Evolutionary conservation across 1,284 basidiomycete genomes (phyloP), one percentile per base, ranked within the genome.

Genomic region (Cutaneotrichosporon curvatum): DNA sequence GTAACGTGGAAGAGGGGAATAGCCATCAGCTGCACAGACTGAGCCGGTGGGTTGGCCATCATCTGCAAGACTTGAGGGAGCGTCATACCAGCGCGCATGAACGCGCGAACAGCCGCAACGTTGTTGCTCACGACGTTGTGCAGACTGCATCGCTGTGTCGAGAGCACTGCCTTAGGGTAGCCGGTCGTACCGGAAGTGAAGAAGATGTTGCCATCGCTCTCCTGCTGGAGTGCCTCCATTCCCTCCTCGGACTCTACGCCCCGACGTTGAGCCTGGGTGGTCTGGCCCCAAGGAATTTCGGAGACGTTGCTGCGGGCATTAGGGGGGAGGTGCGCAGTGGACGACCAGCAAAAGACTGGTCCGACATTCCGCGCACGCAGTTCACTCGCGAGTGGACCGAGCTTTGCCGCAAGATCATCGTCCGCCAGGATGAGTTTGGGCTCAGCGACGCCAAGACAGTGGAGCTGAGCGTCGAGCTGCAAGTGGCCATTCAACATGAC

Each of bases 1-100:
- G 67, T 70, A 4, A 67, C 65, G 61, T 70, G 67, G 55, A 70
- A 70, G 2, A 68, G 55, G 4, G 65, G 67, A 35, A 70, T 60
- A 6, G 66, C 43, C 21, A 68, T 50, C 3, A 70, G 51, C 25
- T 28, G 25, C 25, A 28, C 25, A 28, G 25, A 7, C 12, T 28
- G 25, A 7, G 25, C 25, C 7, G 25, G 25, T 12, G 25, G 25
- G 25, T 28, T 28, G 31, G 18, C 31, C 8, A 10, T 9, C 8
- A 34, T 9, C 32, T 34, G 9, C 32, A 34, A 7, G 7, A 16
- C n/a, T 15, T 14, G 14, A 7, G 14, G 14, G 8, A 34, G 11
- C 8, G 14, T 14, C 32, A 34, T 14, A 15, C 32, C 32, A 6
- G 32, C 32, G 8, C 32, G 8, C 8, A 34, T 7, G 8, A 34